Conservation (phyloP, 202 grass and related monocot species). For the Alloteropsis angusta region DNA sequence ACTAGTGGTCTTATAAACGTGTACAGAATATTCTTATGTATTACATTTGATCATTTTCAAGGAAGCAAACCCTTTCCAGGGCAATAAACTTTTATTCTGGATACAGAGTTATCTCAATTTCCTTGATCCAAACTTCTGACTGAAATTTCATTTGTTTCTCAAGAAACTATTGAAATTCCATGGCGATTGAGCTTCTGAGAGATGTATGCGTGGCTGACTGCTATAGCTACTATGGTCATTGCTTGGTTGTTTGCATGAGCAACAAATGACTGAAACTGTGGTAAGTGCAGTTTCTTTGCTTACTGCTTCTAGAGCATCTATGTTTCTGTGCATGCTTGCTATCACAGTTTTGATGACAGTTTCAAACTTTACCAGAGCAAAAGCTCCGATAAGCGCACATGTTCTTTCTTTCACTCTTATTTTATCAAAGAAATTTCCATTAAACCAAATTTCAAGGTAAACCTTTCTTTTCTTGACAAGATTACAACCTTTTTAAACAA, state of each 20-base stretch:
- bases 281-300: neutral
- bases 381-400: neutral
- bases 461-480: conserved; percentile 4
- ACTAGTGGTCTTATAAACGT: conserved; percentile 5
- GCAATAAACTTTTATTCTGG: neutral
- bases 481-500: conserved; percentile 29
- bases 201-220: neutral
- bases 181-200: neutral
- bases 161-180: neutral
- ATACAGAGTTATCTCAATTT: neutral
- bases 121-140: neutral
- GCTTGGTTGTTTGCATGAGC: conserved; percentile 3
- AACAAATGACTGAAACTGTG: neutral
- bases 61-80: neutral
- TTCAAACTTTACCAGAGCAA: neutral
- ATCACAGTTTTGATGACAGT: neutral
- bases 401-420: neutral
- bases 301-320: conserved; percentile 2
- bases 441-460: conserved; percentile 23
- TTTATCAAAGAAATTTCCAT: neutral
- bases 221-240: neutral
- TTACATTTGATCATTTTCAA: neutral
- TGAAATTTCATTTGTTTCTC: conserved; percentile 7
- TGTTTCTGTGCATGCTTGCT: neutral
- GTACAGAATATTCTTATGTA: neutral